phyloP scores from a whole-genome alignment of 345 rosid genomes.

The Gossypioides kirkii region DNA sequence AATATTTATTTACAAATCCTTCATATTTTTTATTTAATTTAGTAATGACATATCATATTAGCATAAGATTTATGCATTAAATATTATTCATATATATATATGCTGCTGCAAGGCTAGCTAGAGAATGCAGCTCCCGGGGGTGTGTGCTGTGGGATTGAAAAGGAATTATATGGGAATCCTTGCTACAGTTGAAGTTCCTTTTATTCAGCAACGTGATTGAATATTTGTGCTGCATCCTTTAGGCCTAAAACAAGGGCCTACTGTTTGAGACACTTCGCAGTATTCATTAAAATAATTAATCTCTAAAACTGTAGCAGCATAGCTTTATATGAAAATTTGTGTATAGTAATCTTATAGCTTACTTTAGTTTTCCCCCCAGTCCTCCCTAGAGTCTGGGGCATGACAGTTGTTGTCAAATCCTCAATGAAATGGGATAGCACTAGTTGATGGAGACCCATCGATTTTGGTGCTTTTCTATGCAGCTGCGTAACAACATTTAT shows the following conservation, averaged over 20 bases:
- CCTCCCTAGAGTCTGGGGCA: constrained; percentile 39
- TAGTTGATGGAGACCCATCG: constrained; percentile 40
- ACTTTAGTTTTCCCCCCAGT: neutral
- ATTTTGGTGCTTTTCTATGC: neutral
- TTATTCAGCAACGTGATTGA: constrained; percentile 30
- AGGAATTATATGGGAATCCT: constrained; percentile 33
- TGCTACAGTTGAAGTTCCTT: constrained; percentile 5
- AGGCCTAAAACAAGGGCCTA: neutral
- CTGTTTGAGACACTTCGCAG: neutral
- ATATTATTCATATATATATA: no score
- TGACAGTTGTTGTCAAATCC: constrained; percentile 46
- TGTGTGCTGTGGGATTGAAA: neutral
- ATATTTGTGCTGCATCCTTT: constrained; percentile 35
- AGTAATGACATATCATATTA: no score
- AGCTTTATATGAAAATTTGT: neutral
- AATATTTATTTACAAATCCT: no score
- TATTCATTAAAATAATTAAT: neutral
- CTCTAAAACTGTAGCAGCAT: neutral
- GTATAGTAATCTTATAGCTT: constrained; percentile 7
- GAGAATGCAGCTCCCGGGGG: constrained; percentile 11
- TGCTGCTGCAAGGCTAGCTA: neutral
- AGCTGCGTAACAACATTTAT: neutral
- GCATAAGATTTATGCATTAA: no score
- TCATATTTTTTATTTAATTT: no score
- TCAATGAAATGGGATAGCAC: constrained; percentile 40